Conservation (phyloP, 129 eudicot genomes). For the Pseudognaphalium luteoalbum region DNA sequence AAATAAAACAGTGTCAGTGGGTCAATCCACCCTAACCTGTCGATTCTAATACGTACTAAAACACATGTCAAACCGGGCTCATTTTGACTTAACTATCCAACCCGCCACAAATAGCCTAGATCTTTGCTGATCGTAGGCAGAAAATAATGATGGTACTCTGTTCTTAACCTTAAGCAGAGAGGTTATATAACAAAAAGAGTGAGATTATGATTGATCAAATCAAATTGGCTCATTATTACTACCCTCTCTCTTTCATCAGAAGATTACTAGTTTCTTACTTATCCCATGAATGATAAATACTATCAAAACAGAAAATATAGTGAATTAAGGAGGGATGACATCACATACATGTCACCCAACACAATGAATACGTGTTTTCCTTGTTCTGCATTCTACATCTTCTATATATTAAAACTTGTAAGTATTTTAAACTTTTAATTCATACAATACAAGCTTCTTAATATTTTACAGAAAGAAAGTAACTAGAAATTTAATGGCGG, state of each 20-base stretch:
- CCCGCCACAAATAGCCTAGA: neutral
- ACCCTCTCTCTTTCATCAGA: neutral
- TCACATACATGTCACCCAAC: neutral
- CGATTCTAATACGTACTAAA: too few relatives aligned
- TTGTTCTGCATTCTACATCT: neutral
- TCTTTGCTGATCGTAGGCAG: neutral
- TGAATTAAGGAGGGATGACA: neutral
- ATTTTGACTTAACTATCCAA: neutral
- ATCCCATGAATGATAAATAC: neutral
- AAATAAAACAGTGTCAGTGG: neutral
- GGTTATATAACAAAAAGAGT: neutral
- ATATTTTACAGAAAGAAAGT: neutral
- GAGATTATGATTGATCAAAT: neutral
- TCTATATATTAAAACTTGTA: neutral
- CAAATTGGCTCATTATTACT: neutral
- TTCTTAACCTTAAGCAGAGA: neutral
- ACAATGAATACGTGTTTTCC: neutral
- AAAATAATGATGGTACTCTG: neutral
- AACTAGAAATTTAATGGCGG: neutral
- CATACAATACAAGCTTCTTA: conserved; percentile 4
- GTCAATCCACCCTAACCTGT: neutral
- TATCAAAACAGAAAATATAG: neutral
- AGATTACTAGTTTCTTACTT: neutral
- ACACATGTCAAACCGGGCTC: too few relatives aligned
- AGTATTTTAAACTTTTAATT: neutral